Conservation (phyloP, 768 basidiomycete species). For the Guyanaporus albipodus region DNA sequence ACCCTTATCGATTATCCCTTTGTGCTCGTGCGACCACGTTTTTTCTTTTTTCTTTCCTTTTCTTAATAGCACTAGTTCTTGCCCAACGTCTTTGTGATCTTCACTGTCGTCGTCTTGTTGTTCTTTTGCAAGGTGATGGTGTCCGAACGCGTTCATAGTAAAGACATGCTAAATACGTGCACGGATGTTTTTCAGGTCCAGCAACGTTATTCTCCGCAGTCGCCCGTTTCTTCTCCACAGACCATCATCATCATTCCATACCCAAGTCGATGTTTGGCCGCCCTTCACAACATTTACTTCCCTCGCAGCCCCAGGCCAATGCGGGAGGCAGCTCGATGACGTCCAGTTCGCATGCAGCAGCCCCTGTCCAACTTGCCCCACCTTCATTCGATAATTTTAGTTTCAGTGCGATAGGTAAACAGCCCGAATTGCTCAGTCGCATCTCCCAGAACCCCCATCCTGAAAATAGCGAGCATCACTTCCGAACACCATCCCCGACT, state of each 20-base stretch:
- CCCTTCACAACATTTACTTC: constrained; percentile 24
- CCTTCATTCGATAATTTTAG: constrained; percentile 39
- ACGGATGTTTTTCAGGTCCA: constrained; percentile 5
- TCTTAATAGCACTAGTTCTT: background rate
- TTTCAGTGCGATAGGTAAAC: constrained; percentile 52
- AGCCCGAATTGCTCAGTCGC: constrained; percentile 49
- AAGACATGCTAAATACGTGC: constrained; percentile 16
- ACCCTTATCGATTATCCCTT: background rate
- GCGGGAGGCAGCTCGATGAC: background rate
- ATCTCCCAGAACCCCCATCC: constrained; percentile 38
- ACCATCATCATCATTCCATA: constrained; percentile 18
- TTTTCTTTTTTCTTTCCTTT: background rate
- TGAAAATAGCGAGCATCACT: constrained; percentile 24
- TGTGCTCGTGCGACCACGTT: background rate
- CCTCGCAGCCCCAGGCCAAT: constrained; percentile 3
- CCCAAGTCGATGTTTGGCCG: constrained; percentile 29
- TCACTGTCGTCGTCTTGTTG: background rate
- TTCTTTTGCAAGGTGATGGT: constrained; percentile 13
- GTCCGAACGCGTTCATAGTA: background rate
- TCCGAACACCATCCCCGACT: constrained; percentile 22
- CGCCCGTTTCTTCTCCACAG: constrained; percentile 9
- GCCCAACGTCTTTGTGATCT: background rate
- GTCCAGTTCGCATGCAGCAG: background rate
- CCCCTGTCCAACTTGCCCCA: constrained; percentile 12
- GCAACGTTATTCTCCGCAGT: constrained; percentile 7